Evolutionary conservation across 2,329 filamentous ascomycete genomes (phyloP).

Genomic region (Neurospora sp.): DNA sequence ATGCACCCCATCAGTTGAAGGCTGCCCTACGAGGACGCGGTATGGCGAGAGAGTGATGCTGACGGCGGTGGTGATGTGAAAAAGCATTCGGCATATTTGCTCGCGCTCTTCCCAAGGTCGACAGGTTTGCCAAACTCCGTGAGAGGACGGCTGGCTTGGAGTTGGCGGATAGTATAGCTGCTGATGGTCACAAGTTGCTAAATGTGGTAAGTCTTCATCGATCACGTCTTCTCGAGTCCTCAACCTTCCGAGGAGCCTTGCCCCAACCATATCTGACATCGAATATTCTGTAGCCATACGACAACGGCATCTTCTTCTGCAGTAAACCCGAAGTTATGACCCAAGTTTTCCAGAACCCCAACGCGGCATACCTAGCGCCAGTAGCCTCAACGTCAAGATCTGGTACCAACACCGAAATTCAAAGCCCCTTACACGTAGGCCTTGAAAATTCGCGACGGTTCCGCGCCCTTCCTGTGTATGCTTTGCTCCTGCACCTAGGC

Average conservation of each 20-base stretch:
- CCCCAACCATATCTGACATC: neutral
- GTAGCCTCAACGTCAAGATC: slow-evolving; percentile 17
- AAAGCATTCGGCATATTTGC: slow-evolving; percentile 77
- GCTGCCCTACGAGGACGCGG: neutral
- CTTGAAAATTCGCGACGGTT: slow-evolving; percentile 89
- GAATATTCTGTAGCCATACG: slow-evolving; percentile 55
- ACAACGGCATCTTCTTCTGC: slow-evolving; percentile 83
- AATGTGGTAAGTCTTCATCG: slow-evolving; percentile 55
- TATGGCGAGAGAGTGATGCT: neutral
- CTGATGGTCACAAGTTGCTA: slow-evolving; percentile 83
- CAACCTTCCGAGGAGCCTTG: neutral
- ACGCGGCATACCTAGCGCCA: slow-evolving; percentile 66
- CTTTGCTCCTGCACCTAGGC: slow-evolving; percentile 67
- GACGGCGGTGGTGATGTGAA: neutral
- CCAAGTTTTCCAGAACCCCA: slow-evolving; percentile 69
- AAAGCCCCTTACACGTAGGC: slow-evolving; percentile 78
- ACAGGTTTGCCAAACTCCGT: slow-evolving; percentile 46
- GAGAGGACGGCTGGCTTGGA: slow-evolving; percentile 54
- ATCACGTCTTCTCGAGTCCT: neutral
- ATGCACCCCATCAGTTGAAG: neutral
- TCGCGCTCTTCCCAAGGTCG: slow-evolving; percentile 46
- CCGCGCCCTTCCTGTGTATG: slow-evolving; percentile 81
- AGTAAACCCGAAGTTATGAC: slow-evolving; percentile 48
- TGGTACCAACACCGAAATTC: slow-evolving; percentile 36
- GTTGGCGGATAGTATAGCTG: slow-evolving; percentile 76